Conservation (phyloP, 805 yeast species). For the Nakazawaea ambrosiae region DNA sequence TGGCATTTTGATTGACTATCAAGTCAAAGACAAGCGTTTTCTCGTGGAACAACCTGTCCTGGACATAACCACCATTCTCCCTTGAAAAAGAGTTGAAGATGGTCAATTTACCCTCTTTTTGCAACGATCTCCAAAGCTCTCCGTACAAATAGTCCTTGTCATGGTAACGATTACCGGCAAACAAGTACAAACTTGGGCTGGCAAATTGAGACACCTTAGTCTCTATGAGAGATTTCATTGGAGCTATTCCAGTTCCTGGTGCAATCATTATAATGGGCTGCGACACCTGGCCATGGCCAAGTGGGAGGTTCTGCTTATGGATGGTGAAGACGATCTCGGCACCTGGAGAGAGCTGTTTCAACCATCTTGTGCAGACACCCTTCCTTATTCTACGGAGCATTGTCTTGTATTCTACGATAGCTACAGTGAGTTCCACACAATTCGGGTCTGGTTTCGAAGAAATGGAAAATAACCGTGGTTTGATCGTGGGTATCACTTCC, state of each 20-base stretch:
- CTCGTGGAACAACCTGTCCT: conserved; percentile 55
- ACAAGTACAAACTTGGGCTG: conserved; percentile 38
- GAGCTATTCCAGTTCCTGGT: conserved; percentile 97
- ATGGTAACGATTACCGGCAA: conserved; percentile 67
- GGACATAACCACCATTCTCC: conserved; percentile 64
- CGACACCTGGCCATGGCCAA: conserved; percentile 16
- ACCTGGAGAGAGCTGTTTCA: conserved; percentile 41
- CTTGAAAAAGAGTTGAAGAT: conserved; percentile 44
- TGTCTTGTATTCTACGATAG: conserved; percentile 83
- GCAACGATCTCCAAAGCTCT: conserved; percentile 40
- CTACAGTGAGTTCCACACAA: conserved; percentile 63
- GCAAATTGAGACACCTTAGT: conserved; percentile 18
- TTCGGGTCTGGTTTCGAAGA: conserved; percentile 50
- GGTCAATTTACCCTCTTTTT: conserved; percentile 20
- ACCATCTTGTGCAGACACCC: conserved; percentile 80
- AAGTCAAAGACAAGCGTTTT: conserved; percentile 42
- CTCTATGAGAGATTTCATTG: conserved; percentile 68
- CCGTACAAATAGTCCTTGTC: conserved; percentile 65
- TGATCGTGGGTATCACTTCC: conserved; percentile 72
- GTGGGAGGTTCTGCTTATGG: conserved; percentile 36
- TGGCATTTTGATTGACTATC: conserved; percentile 47
- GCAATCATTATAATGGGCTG: conserved; percentile 66
- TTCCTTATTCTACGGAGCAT: conserved; percentile 65
- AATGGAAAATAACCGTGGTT: conserved; percentile 80
- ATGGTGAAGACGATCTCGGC: conserved; percentile 48